Evolutionary conservation across 2,329 filamentous ascomycete genomes (phyloP).

Genomic region (Dissoconium aciculare): DNA sequence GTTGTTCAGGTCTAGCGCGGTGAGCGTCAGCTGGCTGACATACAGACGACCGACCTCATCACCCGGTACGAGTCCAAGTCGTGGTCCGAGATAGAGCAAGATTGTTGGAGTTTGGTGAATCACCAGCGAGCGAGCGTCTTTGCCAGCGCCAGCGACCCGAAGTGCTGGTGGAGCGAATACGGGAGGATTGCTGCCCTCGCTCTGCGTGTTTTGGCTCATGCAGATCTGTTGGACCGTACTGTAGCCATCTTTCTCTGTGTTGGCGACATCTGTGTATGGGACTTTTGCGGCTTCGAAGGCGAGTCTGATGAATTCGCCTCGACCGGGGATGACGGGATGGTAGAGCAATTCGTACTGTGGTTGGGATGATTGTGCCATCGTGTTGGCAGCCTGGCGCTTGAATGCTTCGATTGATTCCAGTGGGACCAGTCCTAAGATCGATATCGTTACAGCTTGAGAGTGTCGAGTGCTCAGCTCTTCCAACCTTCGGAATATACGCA

Average conservation of each 20-base stretch:
- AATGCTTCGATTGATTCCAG: neutral
- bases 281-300: conserved; percentile 53
- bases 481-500: too few species aligned
- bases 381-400: neutral
- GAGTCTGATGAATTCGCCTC: conserved; percentile 60
- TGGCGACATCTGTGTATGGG: conserved; percentile 48
- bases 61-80: conserved; percentile 41
- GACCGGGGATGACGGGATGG: conserved; percentile 54
- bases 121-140: conserved; percentile 41
- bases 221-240: conserved; percentile 26
- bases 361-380: conserved; percentile 6
- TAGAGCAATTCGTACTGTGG: conserved; percentile 38
- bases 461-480: too few species aligned
- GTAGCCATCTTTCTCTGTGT: conserved; percentile 36
- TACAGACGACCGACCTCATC: conserved; percentile 31
- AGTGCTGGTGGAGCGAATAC: conserved; percentile 53
- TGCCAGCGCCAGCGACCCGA: conserved; percentile 33
- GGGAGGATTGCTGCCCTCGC: conserved; percentile 44
- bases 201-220: conserved; percentile 16
- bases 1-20: conserved; percentile 55
- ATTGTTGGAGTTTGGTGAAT: conserved; percentile 61
- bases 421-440: too few species aligned
- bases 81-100: conserved; percentile 51
- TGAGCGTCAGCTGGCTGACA: conserved; percentile 50
- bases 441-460: too few species aligned